These are phyloP conservation scores for Pichia norvegensis DNA, from an alignment of 1,139 yeast genomes.

Conservation along the genomic window DNA sequence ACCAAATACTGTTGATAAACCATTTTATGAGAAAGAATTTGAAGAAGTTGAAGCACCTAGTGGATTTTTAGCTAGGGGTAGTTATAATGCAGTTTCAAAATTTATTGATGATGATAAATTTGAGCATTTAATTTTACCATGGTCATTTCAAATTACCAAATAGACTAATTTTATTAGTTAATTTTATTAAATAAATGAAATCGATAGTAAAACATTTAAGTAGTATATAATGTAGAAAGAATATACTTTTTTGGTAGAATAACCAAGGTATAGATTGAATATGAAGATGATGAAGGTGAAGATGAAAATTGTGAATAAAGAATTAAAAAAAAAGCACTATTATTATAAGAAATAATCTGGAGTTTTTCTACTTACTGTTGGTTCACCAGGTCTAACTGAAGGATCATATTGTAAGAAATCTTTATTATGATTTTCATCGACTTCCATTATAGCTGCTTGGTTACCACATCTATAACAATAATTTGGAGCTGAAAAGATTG, in stretches of 20 bases:
- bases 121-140: conserved; percentile 67
- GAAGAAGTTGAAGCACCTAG: conserved; percentile 91
- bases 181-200: neutral
- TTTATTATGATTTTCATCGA: conserved; percentile 83
- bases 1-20: conserved; percentile 79
- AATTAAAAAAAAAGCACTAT: too few relatives aligned
- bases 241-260: neutral
- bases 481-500: conserved; percentile 96
- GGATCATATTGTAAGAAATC: conserved; percentile 94
- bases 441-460: conserved; percentile 98
- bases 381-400: conserved; percentile 91
- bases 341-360: conserved; percentile 82
- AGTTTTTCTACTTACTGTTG: conserved; percentile 88
- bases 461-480: conserved; percentile 97
- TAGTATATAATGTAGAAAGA: neutral
- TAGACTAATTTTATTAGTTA: conserved; percentile 16
- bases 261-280: neutral
- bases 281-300: neutral
- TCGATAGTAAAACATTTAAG: neutral
- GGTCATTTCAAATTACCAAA: conserved; percentile 78
- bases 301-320: neutral
- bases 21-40: conserved; percentile 67
- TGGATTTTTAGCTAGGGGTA: conserved; percentile 83
- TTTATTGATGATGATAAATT: conserved; percentile 83
- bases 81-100: conserved; percentile 71